A percentile compares a stretch with the other conserved stretches of the same genome.
phyloP scores from a whole-genome alignment of 352 stramenopile species.

The Pythium brassicae region DNA sequence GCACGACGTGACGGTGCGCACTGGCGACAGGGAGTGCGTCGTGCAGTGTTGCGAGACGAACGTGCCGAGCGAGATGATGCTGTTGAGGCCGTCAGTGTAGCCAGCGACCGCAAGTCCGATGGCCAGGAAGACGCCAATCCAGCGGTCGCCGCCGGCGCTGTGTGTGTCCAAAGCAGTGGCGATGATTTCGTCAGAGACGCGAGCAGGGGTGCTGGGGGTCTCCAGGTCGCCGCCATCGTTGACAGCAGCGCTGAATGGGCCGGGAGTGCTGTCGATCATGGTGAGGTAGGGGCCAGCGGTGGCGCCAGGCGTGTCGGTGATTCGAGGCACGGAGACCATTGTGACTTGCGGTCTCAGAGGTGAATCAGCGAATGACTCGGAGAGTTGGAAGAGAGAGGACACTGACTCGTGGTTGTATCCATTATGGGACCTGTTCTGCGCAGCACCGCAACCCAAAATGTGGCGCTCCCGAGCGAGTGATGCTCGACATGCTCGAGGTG shows the following conservation, averaged over 20 bases:
- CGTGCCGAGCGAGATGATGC: not conserved
- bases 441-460: not conserved
- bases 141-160: not conserved
- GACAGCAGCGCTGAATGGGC: not conserved
- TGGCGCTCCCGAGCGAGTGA: not conserved
- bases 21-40: not conserved
- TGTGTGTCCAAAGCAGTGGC: not conserved
- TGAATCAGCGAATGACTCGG: not conserved
- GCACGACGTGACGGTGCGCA: not conserved
- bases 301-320: not conserved
- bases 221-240: not conserved
- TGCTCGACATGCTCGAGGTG: not conserved
- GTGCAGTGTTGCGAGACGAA: not conserved
- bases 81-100: constrained; percentile 2
- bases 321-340: not conserved
- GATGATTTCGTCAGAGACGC: not conserved
- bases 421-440: not conserved
- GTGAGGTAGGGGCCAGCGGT: not conserved
- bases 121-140: not conserved
- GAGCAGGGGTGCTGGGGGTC: not conserved
- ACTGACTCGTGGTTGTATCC: not conserved
- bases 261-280: not conserved
- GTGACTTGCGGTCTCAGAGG: not conserved
- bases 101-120: not conserved
- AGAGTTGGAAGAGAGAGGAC: not conserved